Base-by-base conservation (phyloP, 1,284 basidiomycete genomes). In the Leccinum huronense region DNA sequence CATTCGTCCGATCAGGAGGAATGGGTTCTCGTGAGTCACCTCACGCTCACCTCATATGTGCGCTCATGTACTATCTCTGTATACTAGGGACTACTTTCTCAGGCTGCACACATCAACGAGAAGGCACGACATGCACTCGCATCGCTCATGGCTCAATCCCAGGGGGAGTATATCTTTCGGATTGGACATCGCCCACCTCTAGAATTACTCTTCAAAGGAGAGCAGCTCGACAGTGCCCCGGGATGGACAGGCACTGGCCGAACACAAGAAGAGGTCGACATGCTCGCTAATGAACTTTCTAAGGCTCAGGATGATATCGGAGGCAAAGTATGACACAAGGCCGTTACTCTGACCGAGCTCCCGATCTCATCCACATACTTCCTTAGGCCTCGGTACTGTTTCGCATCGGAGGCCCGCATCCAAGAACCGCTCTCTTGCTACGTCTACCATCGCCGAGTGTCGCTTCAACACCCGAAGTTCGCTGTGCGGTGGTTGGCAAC, bases 401-500 rank as follows among this genome's bases (percentile, higher is more conserved):
- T 65, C 80, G 85, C 58, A 73, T 72, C 42, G 77, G 74, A 61
- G 75, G 74, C 2, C 76, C 75, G 1, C 83, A 85, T 70, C 82
- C 87, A 55, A 80, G 89, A 66, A 79, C 80, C 36, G 81, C 84
- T 13, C 73, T 90, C 13, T 76, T 93, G 27, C 75, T 93, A 66
- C 84, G 91, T 67, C 75, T 93, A 67, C 91, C 90, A 66, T 88
- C 91, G 45, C 83, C 84, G 10, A 87, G 82, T 69, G 87, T 93
- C 1, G 84, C 88, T 33, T 76, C 86, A 42, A 90, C 88, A 23
- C 88, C 92, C 14, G 97, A 99, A 78, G 93, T 98, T 2, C 87
- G 97, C 30, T 94, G 96, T 68, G 96, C 96, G 0, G 95, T 97
- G 2, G 93, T 98, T 9, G 97, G 97, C 2, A 98, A 98, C 68